Evolutionary conservation across 805 yeast genomes (phyloP), one percentile per base, ranked within the genome.

Genomic region (Nakazawaea wickerhamii): DNA sequence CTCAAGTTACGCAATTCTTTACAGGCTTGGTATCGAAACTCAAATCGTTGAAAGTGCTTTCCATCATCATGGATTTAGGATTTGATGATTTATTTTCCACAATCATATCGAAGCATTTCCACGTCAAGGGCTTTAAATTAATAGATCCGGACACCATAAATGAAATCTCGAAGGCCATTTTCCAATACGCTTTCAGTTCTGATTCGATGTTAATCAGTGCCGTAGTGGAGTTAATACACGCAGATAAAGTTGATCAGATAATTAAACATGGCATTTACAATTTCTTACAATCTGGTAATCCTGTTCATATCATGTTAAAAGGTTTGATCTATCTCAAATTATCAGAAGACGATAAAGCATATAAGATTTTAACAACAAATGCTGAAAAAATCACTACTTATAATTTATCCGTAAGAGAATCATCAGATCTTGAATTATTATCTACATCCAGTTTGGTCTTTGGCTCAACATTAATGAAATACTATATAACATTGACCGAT

Each of bases 401-500:
- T 48, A 31, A 46, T 9, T 26, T 59, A 3, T 34, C 54, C 0
- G 40, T 48, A 1, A 55, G 48, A 13, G 45, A 41, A 27, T 14
- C 23, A 1, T 14, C 22, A 15, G 41, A 36, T 25, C 30, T 41
- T 18, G 33, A 30, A 10, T 7, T 18, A 8, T 4, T 41, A 3
- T 15, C 34, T 10, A n/a, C 25, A 3, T 23, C 27, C 28, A 30
- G 31, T 6, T 25, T 55, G 7, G 48, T 66, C 17, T 58, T 63
- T 34, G 55, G 60, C 6, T 39, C 55, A 2, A 57, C 67, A 5
- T 44, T 60, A 27, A 52, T 63, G 13, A 63, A 59, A 36, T 72
- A 63, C 47, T 68, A 60, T 49, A 57, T 60, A 36, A 67, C 64
- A 28, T 47, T 69, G 28, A 53, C 74, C 8, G 50, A 57, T 4